Evolutionary conservation across 2,329 filamentous ascomycete genomes (phyloP).

Genomic region (Aspergillus eucalypticola): DNA sequence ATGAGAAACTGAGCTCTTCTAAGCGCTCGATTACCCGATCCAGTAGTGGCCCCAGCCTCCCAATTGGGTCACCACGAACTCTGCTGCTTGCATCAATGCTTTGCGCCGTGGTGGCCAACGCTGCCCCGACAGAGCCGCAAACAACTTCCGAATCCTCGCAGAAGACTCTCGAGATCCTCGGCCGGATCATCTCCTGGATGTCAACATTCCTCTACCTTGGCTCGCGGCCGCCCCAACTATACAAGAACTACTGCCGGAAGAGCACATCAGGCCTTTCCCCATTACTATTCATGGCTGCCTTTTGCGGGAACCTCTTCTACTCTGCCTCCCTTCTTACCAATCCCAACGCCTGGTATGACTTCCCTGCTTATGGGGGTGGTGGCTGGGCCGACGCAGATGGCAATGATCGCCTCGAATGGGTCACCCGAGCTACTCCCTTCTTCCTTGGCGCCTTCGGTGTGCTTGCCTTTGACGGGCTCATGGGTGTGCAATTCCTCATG

Average conservation of each 20-base stretch:
- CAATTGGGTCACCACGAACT: slow-evolving; percentile 44
- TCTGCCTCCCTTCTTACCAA: slow-evolving; percentile 63
- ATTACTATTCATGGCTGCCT: slow-evolving; percentile 65
- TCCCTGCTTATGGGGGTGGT: slow-evolving; percentile 56
- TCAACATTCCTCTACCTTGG: slow-evolving; percentile 59
- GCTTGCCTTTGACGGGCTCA: slow-evolving; percentile 60
- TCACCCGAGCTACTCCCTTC: slow-evolving; percentile 61
- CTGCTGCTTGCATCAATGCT: slow-evolving; percentile 48
- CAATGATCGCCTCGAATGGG: slow-evolving; percentile 58
- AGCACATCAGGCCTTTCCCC: slow-evolving; percentile 66
- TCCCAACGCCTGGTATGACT: slow-evolving; percentile 63
- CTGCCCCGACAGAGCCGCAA: slow-evolving; percentile 34
- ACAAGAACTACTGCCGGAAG: slow-evolving; percentile 64
- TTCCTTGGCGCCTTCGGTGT: slow-evolving; percentile 68
- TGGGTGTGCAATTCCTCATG: slow-evolving; percentile 63
- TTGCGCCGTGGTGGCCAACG: slow-evolving; percentile 47
- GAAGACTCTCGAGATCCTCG: slow-evolving; percentile 46
- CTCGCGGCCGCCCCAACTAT: slow-evolving; percentile 64
- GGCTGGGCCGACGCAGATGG: slow-evolving; percentile 62
- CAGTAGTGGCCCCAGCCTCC: slow-evolving; percentile 28
- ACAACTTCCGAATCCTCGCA: slow-evolving; percentile 20
- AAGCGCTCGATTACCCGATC: slow-evolving; percentile 30
- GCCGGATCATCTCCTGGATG: slow-evolving; percentile 57
- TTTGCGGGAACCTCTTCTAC: slow-evolving; percentile 69
- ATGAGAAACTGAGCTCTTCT: slow-evolving; percentile 37